Percentiles rank a stretch among this genome's conserved stretches.
These are phyloP conservation scores for Colletotrichum australisinense DNA, from an alignment of 2,329 filamentous ascomycete genomes.

Conservation along the genomic window DNA sequence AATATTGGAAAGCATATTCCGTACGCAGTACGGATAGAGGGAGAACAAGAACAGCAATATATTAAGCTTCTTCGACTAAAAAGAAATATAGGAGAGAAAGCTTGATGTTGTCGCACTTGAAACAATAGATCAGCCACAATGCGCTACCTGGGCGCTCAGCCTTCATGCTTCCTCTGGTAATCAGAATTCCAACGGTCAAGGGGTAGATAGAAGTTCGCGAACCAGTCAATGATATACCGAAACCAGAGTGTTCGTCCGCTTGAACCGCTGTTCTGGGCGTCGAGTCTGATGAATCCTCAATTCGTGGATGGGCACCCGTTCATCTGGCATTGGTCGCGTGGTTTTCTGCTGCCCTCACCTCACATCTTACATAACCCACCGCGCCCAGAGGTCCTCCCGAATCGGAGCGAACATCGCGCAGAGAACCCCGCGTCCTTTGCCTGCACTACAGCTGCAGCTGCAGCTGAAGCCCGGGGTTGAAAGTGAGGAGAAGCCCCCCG, in stretches of 20 bases:
- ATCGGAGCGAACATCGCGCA: background rate
- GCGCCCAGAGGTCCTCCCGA: background rate
- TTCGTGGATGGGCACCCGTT: background rate
- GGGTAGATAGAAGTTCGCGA: background rate
- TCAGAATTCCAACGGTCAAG: background rate
- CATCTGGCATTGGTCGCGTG: background rate
- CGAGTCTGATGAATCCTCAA: no score
- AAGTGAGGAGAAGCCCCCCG: background rate
- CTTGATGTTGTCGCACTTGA: slow-evolving; percentile 4
- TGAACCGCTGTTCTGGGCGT: no score
- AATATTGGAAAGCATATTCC: background rate
- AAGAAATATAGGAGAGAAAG: slow-evolving; percentile 17
- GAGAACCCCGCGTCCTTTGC: background rate
- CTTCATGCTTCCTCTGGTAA: background rate
- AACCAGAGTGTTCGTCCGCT: no score
- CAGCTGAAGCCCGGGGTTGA: background rate
- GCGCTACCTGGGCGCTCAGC: background rate
- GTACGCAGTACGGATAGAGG: no score
- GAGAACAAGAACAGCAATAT: background rate
- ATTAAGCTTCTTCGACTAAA: slow-evolving; percentile 14
- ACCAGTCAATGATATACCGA: background rate
- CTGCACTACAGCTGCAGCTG: background rate
- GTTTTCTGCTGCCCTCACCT: background rate
- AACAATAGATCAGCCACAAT: slow-evolving; percentile 24
- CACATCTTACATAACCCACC: background rate